phyloP scores from a whole-genome alignment of 2,329 filamentous ascomycete species.

The Diaporthe sp. region DNA sequence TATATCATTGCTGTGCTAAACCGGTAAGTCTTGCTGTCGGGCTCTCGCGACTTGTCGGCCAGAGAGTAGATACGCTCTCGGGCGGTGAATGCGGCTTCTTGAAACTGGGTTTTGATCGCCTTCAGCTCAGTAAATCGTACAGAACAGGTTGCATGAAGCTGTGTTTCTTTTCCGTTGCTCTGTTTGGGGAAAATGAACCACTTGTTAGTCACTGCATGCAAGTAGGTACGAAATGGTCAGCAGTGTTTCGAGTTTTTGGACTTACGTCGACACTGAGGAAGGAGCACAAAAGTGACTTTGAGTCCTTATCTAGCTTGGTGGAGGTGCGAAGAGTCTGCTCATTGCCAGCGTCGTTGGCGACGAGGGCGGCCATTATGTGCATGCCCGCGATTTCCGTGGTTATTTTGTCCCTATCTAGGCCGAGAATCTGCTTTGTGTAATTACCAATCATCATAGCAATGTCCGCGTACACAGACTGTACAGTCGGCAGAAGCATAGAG shows the following conservation, averaged over 20 bases:
- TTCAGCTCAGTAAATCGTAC: not conserved
- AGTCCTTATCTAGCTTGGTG: not conserved
- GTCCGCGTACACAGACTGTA: slow-evolving; percentile 21
- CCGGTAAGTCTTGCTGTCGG: not conserved
- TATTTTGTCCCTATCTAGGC: not conserved
- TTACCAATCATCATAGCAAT: slow-evolving; percentile 6
- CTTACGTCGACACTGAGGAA: slow-evolving; percentile 5
- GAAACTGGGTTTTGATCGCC: not conserved
- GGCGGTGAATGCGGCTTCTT: slow-evolving; percentile 3
- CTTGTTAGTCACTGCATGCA: not conserved
- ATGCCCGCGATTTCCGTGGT: slow-evolving; percentile 15
- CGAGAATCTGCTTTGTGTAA: not conserved
- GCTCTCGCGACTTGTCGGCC: not conserved
- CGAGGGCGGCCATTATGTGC: slow-evolving; percentile 1
- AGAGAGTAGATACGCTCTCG: not conserved
- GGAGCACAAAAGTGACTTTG: not conserved
- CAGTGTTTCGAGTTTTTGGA: not conserved
- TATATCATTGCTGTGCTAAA: slow-evolving; percentile 24
- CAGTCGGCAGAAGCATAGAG: not conserved
- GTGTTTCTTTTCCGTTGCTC: slow-evolving; percentile 10
- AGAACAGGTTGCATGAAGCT: not conserved
- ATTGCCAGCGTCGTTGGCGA: slow-evolving; percentile 2
- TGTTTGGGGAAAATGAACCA: not conserved
- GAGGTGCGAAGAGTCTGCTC: not conserved
- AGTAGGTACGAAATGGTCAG: not conserved